Conservation (phyloP, 225 moss, liverwort and hornwort genomes). For the Neckera pumila region DNA sequence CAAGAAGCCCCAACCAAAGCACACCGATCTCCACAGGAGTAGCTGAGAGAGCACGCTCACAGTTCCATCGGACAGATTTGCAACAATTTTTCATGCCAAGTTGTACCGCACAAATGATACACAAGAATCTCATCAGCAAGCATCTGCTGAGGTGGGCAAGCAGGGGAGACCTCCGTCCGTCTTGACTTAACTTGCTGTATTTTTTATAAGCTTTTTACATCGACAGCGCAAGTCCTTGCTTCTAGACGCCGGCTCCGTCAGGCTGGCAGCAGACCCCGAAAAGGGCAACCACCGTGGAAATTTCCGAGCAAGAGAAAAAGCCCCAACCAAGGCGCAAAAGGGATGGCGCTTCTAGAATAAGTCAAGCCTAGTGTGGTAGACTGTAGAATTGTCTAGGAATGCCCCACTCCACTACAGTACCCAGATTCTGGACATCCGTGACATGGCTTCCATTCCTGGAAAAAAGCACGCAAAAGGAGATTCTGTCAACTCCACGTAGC, state of each 20-base stretch:
- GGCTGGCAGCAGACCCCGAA: neutral
- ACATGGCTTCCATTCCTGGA: neutral
- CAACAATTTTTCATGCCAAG: neutral
- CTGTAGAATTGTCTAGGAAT: neutral
- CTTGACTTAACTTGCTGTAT: neutral
- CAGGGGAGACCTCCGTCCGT: neutral
- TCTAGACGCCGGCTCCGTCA: neutral
- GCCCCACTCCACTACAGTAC: neutral
- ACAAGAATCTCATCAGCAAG: neutral
- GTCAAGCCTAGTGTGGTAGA: neutral
- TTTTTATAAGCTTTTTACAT: too few species aligned
- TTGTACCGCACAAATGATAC: neutral
- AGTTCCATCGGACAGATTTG: neutral
- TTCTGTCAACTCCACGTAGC: neutral
- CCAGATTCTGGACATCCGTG: neutral
- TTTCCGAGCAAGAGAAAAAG: neutral
- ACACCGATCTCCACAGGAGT: neutral
- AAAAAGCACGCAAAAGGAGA: neutral
- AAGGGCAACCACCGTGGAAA: neutral
- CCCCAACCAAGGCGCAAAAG: neutral
- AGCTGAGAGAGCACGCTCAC: neutral
- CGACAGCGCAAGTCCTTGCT: neutral
- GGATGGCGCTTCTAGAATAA: neutral
- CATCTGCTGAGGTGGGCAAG: neutral
- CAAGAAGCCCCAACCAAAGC: neutral